Percentiles rank a stretch among this genome's conserved stretches.
These are phyloP conservation scores for Raddia guianensis DNA, from an alignment of 176 grass and related monocot species.

Conservation along the genomic window DNA sequence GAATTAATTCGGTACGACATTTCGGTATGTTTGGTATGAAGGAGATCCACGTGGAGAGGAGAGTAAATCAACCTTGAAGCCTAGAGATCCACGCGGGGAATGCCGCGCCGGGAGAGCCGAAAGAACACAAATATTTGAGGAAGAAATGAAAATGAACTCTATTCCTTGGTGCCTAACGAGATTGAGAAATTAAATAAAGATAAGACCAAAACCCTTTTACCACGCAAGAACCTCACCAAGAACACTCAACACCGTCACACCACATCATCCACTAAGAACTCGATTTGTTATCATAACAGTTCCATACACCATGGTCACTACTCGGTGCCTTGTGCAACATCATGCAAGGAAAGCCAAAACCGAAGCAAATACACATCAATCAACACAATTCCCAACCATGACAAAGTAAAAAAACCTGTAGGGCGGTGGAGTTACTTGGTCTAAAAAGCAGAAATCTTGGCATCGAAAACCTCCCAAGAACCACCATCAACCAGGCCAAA, in stretches of 20 bases:
- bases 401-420: neutral
- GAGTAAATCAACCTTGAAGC: no score
- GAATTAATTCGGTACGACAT: no score
- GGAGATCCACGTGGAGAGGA: no score
- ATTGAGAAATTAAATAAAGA: neutral
- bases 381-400: neutral
- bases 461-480: neutral
- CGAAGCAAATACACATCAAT: neutral
- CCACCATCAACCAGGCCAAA: neutral
- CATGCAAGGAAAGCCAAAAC: neutral
- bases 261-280: conserved; percentile 1
- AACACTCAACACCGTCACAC: neutral
- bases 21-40: no score
- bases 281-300: conserved; percentile 33
- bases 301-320: neutral
- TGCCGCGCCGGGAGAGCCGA: no score
- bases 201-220: neutral
- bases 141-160: no score
- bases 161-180: neutral
- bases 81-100: no score
- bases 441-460: neutral
- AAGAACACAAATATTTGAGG: no score
- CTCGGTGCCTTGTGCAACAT: neutral
- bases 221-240: neutral
- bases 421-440: neutral